Percentiles rank a stretch among this genome's conserved stretches.
These are phyloP conservation scores for Moesziomyces antarcticus DNA, from an alignment of 1,284 basidiomycete genomes.

Conservation along the genomic window DNA sequence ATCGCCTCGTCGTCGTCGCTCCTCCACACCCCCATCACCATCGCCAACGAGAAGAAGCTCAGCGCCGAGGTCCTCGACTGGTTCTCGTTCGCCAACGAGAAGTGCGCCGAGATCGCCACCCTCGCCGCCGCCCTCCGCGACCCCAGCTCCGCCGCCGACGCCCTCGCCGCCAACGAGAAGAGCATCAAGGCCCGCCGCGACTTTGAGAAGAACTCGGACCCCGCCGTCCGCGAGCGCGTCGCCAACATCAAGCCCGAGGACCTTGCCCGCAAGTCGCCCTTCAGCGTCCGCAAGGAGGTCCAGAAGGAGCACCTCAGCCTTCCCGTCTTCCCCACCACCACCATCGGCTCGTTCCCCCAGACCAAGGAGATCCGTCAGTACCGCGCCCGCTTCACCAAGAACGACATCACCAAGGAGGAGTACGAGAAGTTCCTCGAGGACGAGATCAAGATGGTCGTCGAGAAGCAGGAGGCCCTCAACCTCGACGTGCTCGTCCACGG, in stretches of 20 bases:
- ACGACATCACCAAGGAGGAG: slow-evolving; percentile 84
- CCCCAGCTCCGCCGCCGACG: slow-evolving; percentile 50
- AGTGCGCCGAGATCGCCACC: slow-evolving; percentile 88
- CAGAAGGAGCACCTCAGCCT: slow-evolving; percentile 90
- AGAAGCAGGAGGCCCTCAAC: slow-evolving; percentile 95
- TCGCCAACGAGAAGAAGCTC: slow-evolving; percentile 92
- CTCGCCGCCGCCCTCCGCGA: slow-evolving; percentile 74
- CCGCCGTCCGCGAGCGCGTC: slow-evolving; percentile 94
- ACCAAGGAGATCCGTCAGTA: slow-evolving; percentile 87
- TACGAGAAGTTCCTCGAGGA: slow-evolving; percentile 99
- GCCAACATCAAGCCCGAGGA: slow-evolving; percentile 87
- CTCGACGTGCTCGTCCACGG: slow-evolving; percentile 99
- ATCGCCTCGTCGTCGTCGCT: slow-evolving; percentile 97
- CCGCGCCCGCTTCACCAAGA: slow-evolving; percentile 77
- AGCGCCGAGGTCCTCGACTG: slow-evolving; percentile 91
- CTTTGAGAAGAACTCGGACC: slow-evolving; percentile 95
- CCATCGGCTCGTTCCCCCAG: slow-evolving; percentile 95
- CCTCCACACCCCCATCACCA: slow-evolving; percentile 96
- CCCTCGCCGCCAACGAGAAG: slow-evolving; percentile 75
- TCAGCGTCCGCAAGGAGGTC: slow-evolving; percentile 85
- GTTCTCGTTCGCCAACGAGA: slow-evolving; percentile 99
- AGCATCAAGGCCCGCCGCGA: slow-evolving; percentile 95
- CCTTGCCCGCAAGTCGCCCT: slow-evolving; percentile 90
- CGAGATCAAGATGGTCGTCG: slow-evolving; percentile 93
- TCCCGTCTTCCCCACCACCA: slow-evolving; percentile 98